Percentiles rank a stretch among this genome's conserved stretches.
Conservation (phyloP, 805 yeast genomes). For the Yarrowia yakushimensis region DNA sequence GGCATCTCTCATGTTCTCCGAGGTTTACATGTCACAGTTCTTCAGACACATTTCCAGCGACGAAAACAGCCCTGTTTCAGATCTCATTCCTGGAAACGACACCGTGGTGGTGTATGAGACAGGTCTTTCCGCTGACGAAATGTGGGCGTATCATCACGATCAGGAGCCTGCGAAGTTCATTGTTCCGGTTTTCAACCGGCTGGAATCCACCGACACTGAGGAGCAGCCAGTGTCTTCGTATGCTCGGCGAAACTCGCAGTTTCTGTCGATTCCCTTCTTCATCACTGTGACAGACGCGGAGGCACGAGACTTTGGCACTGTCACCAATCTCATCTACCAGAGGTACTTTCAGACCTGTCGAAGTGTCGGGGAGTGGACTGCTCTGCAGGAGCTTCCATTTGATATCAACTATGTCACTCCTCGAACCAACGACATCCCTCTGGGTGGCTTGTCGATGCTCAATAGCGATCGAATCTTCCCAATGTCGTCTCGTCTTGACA, state of each 20-base stretch:
- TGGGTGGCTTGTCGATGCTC: conserved; percentile 2
- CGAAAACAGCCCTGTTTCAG: conserved; percentile 3
- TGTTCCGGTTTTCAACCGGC: conserved; percentile 31
- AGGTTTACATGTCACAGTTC: conserved; percentile 63
- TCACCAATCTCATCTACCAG: conserved; percentile 49
- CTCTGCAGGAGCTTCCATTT: neutral
- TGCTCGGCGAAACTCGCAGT: conserved; percentile 26
- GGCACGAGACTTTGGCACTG: conserved; percentile 51
- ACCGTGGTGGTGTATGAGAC: conserved; percentile 30
- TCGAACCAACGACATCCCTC: conserved; percentile 5
- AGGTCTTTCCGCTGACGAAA: conserved; percentile 2
- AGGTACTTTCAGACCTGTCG: neutral
- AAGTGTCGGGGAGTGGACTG: neutral
- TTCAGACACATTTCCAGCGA: conserved; percentile 48
- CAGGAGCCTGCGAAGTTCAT: conserved; percentile 25
- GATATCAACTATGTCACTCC: neutral
- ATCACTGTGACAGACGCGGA: conserved; percentile 55
- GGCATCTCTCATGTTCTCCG: conserved; percentile 48
- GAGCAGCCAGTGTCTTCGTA: neutral
- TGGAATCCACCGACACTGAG: neutral
- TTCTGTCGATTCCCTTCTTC: conserved; percentile 78
- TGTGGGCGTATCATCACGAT: conserved; percentile 15
- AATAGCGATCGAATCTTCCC: neutral
- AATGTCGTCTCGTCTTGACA: conserved; percentile 10
- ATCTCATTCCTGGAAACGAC: conserved; percentile 23